These are phyloP conservation scores for Colletotrichum chlorophyti DNA, from an alignment of 2,329 filamentous ascomycete genomes.

Conservation along the genomic window DNA sequence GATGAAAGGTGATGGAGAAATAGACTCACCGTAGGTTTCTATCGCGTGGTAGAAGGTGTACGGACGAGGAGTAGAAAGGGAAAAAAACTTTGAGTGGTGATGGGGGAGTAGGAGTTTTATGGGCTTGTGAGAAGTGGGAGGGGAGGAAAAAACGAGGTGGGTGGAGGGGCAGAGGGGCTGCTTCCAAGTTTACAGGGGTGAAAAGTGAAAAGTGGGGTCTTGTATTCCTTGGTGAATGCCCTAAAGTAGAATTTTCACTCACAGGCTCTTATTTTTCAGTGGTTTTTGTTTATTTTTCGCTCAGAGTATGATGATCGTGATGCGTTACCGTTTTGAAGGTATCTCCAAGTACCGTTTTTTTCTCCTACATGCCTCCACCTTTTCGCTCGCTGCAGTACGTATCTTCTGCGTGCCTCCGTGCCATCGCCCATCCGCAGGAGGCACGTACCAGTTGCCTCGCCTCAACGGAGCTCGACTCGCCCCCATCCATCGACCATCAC, in stretches of 20 bases:
- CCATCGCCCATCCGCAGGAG: no score
- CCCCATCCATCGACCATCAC: no score
- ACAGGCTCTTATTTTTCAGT: not conserved
- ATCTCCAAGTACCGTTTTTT: not conserved
- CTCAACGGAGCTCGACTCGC: no score
- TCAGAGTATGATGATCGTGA: not conserved
- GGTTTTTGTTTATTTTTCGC: not conserved
- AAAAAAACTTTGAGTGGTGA: not conserved
- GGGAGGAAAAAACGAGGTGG: not conserved
- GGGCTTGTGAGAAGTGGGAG: not conserved
- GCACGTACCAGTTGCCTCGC: no score
- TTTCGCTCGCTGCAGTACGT: not conserved
- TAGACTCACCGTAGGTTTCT: no score
- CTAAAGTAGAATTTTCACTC: not conserved
- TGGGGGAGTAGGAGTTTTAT: not conserved
- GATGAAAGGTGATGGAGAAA: not conserved
- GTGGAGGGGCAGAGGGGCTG: not conserved
- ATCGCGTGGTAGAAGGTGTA: no score
- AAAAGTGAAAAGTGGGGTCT: not conserved
- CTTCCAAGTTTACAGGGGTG: not conserved
- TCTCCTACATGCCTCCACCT: not conserved
- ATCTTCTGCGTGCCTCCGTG: no score
- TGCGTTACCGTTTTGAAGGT: no score
- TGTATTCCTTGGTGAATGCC: not conserved
- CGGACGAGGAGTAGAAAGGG: not conserved